Percentiles rank a stretch among this genome's conserved stretches.
Evolutionary conservation across 306 rosid species (phyloP).

Genomic region (Urtica urens): DNA sequence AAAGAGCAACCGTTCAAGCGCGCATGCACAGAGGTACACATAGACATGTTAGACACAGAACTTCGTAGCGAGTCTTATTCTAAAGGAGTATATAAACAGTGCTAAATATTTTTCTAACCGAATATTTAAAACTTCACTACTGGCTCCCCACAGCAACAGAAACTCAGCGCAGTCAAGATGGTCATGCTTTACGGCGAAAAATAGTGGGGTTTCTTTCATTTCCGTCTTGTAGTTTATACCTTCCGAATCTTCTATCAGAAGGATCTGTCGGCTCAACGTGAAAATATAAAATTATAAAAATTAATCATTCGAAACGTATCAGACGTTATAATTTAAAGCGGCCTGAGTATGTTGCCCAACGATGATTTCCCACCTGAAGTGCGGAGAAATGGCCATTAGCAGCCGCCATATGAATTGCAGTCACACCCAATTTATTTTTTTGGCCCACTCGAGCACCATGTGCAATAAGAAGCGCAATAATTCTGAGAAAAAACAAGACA

Average conservation of each 20-base stretch:
- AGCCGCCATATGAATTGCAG: constrained; percentile 31
- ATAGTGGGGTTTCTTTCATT: constrained; percentile 40
- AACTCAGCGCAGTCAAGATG: constrained; percentile 24
- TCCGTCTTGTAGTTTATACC: constrained; percentile 25
- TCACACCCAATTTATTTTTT: constrained; percentile 29
- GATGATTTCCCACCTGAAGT: constrained; percentile 23
- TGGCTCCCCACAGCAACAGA: constrained; percentile 37
- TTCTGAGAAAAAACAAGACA: constrained; percentile 11
- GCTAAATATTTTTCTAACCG: constrained; percentile 16
- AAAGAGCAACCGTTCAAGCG: not conserved
- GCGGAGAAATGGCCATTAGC: constrained; percentile 25
- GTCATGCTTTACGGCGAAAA: constrained; percentile 37
- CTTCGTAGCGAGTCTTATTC: constrained; percentile 2
- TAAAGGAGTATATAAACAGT: not conserved
- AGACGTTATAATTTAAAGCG: too few species aligned
- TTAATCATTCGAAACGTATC: not conserved
- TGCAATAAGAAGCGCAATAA: constrained; percentile 21
- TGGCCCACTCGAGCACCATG: constrained; percentile 28
- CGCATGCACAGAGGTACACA: not conserved
- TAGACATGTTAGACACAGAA: not conserved
- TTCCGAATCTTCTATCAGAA: constrained; percentile 29
- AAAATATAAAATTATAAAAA: not conserved
- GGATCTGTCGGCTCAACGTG: constrained; percentile 18
- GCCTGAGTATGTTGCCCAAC: too few species aligned
- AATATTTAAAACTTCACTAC: constrained; percentile 29